A percentile compares a stretch with the other conserved stretches of the same genome.
phyloP scores from a whole-genome alignment of 192 early-diverging fungal genomes.

The Coemansia sp. region DNA sequence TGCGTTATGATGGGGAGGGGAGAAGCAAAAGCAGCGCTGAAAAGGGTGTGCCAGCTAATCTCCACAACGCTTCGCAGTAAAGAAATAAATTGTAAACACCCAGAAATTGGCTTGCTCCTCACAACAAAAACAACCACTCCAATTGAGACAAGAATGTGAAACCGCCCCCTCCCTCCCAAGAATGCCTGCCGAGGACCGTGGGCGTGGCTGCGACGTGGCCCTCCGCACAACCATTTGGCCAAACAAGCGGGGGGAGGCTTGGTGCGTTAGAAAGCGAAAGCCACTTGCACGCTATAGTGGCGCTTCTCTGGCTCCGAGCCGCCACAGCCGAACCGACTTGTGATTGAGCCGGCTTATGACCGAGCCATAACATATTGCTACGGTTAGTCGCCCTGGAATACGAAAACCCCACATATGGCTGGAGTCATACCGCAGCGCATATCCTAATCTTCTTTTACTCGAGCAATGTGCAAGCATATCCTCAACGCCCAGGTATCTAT shows the following conservation, averaged over 20 bases:
- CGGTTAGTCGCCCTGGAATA: too few relatives aligned
- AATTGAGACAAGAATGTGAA: slow-evolving; percentile 14
- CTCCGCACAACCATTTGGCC: not conserved
- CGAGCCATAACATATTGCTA: not conserved
- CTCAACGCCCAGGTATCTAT: slow-evolving; percentile 96
- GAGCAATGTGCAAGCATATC: slow-evolving; percentile 92
- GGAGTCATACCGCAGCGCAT: not conserved
- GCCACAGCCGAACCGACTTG: not conserved
- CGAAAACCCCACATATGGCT: too few relatives aligned
- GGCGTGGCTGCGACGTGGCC: not conserved
- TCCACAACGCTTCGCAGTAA: not conserved
- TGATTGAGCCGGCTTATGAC: not conserved
- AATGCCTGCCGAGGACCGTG: not conserved
- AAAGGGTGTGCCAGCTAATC: slow-evolving; percentile 2
- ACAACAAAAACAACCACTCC: slow-evolving; percentile 13
- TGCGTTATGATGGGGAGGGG: not conserved
- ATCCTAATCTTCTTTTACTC: not conserved
- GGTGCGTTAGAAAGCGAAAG: not conserved
- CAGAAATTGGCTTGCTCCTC: not conserved
- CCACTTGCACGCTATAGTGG: not conserved
- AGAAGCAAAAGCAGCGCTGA: slow-evolving; percentile 3
- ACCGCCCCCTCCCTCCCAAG: not conserved
- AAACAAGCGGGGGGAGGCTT: not conserved
- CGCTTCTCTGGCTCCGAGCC: not conserved
- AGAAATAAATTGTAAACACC: not conserved